These are phyloP conservation scores for Candida succiphila DNA, from an alignment of 805 yeast species.

Conservation along the genomic window DNA sequence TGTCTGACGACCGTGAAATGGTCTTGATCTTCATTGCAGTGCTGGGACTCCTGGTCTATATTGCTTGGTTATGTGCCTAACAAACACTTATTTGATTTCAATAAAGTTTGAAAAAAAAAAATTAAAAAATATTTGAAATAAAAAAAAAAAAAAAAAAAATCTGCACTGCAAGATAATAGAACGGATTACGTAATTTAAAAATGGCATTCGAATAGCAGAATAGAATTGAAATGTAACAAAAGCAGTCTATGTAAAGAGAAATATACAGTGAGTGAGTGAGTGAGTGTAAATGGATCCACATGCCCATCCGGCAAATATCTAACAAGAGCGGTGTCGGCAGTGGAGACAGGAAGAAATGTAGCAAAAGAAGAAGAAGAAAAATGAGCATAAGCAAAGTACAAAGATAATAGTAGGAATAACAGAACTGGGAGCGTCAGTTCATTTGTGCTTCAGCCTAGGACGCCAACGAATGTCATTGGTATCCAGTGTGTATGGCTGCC, in stretches of 20 bases:
- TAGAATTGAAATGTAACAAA: not conserved
- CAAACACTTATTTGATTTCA: not conserved
- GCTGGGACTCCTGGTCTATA: not conserved
- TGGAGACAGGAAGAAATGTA: not conserved
- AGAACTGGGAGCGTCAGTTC: too few species aligned
- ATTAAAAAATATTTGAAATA: not conserved
- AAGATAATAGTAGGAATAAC: not conserved
- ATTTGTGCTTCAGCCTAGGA: too few species aligned
- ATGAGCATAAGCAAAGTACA: not conserved
- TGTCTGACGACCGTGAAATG: slow-evolving; percentile 80
- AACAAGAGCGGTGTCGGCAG: too few species aligned
- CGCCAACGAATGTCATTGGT: too few species aligned
- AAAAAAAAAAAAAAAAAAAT: not conserved
- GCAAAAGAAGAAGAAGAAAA: not conserved
- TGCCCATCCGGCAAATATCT: too few species aligned
- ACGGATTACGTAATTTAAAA: too few species aligned
- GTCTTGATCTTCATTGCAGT: slow-evolving; percentile 70
- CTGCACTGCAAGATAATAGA: not conserved
- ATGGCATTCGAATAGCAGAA: not conserved
- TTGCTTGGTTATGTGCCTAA: too few species aligned
- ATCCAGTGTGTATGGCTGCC: too few species aligned
- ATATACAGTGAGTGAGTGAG: too few species aligned
- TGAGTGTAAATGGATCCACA: too few species aligned
- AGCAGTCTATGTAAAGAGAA: too few species aligned
- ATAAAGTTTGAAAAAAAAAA: not conserved